Conservation (phyloP, 768 basidiomycete genomes). For the Xerocomellus chrysenteron region DNA sequence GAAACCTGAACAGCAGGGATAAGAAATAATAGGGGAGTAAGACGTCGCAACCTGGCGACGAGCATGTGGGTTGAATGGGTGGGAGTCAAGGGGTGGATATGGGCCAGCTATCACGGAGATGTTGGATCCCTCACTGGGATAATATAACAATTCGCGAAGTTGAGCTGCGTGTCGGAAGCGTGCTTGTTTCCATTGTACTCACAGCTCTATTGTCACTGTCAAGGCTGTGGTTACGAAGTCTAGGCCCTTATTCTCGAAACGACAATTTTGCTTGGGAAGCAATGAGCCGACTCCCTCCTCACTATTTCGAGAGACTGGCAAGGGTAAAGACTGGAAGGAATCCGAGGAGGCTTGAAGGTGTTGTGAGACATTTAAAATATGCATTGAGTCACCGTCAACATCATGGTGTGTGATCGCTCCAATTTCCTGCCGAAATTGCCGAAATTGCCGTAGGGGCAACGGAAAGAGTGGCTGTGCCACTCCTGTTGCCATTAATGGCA, state of each 20-base stretch:
- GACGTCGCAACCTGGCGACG: conserved; percentile 77
- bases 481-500: background rate
- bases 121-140: conserved; percentile 6
- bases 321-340: background rate
- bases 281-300: background rate
- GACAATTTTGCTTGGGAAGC: background rate
- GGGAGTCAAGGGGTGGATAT: conserved; percentile 18
- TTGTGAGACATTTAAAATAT: background rate
- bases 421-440: conserved; percentile 1
- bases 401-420: background rate
- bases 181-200: conserved; percentile 34
- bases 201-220: conserved; percentile 30
- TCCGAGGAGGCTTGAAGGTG: background rate
- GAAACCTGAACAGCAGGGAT: conserved; percentile 38
- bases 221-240: conserved; percentile 24
- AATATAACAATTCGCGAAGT: conserved; percentile 21
- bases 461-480: conserved; percentile 7
- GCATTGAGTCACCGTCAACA: background rate
- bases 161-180: conserved; percentile 29
- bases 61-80: conserved; percentile 44
- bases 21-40: conserved; percentile 42
- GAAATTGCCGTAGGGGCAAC: background rate
- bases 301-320: background rate
- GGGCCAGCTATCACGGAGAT: conserved; percentile 30
- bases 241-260: conserved; percentile 21